Percentiles rank a stretch among this genome's conserved stretches.
These are phyloP conservation scores for Annulohypoxylon nitens DNA, from an alignment of 495 filamentous ascomycete genomes.

Conservation along the genomic window DNA sequence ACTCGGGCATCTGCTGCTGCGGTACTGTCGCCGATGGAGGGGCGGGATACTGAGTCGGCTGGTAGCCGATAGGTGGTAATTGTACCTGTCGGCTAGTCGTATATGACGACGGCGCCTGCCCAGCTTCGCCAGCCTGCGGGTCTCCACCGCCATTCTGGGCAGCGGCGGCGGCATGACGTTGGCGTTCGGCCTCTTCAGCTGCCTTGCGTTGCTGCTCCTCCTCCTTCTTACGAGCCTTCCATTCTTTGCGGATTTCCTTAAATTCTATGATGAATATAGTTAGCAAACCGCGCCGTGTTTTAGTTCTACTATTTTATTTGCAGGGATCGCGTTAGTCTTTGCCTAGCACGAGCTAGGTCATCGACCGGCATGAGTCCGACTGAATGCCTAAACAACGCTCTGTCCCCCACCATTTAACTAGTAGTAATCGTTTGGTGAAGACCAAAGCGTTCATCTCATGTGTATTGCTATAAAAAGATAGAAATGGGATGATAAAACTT, in stretches of 20 bases:
- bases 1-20: conserved; percentile 72
- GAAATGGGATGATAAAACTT: conserved; percentile 53
- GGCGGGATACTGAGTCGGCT: conserved; percentile 76
- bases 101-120: conserved; percentile 71
- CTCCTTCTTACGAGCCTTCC: conserved; percentile 99
- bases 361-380: conserved; percentile 25
- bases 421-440: conserved; percentile 13
- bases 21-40: conserved; percentile 72
- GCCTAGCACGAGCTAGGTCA: conserved; percentile 32
- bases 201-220: conserved; percentile 91
- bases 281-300: conserved; percentile 24
- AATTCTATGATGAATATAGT: conserved; percentile 74
- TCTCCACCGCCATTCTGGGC: conserved; percentile 56
- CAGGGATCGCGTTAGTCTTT: conserved; percentile 15
- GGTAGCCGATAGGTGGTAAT: conserved; percentile 89
- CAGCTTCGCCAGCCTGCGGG: conserved; percentile 56
- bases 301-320: not conserved
- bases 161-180: conserved; percentile 68
- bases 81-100: conserved; percentile 72
- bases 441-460: conserved; percentile 1
- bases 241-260: conserved; percentile 98
- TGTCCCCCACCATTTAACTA: conserved; percentile 17
- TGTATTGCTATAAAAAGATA: not conserved
- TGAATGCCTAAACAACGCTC: conserved; percentile 19
- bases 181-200: conserved; percentile 87